These are phyloP conservation scores for Castanopsis chinensis DNA, from an alignment of 306 rosid species.

Conservation along the genomic window DNA sequence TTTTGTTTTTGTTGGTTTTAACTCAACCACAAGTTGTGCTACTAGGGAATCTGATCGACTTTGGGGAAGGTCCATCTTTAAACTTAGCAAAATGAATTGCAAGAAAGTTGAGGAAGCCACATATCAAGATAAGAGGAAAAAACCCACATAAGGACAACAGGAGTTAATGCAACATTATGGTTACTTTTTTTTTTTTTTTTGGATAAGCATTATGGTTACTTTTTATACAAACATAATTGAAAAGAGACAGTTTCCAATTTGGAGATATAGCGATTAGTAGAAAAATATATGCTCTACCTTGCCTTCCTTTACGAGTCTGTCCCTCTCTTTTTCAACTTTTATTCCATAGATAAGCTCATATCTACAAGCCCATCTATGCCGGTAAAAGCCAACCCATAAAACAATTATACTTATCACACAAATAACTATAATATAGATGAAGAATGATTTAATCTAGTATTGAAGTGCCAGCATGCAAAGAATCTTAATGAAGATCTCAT, in stretches of 20 bases:
- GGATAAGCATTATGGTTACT: too few species aligned
- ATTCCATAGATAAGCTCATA: slow-evolving; percentile 95
- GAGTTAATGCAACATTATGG: neutral
- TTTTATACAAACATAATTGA: neutral
- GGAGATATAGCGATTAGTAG: neutral
- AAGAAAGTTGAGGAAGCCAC: slow-evolving; percentile 38
- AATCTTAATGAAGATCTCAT: neutral
- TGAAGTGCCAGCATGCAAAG: neutral
- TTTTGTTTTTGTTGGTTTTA: too few species aligned
- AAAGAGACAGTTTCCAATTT: neutral
- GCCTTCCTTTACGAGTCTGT: slow-evolving; percentile 92
- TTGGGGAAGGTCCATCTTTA: neutral
- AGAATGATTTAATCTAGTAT: too few species aligned
- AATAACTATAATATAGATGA: neutral
- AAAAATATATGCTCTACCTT: slow-evolving; percentile 41
- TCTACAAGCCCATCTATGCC: slow-evolving; percentile 95
- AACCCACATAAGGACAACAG: slow-evolving; percentile 8
- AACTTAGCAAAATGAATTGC: slow-evolving; percentile 83
- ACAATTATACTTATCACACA: neutral
- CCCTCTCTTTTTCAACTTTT: slow-evolving; percentile 94
- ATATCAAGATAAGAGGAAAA: slow-evolving; percentile 9
- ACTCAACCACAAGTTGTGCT: too few species aligned
- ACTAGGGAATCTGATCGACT: too few species aligned
- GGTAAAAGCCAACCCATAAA: slow-evolving; percentile 10
- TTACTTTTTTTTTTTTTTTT: too few species aligned